These are phyloP conservation scores for Diaporthe longicolla DNA, from an alignment of 2,329 filamentous ascomycete genomes.

Conservation along the genomic window DNA sequence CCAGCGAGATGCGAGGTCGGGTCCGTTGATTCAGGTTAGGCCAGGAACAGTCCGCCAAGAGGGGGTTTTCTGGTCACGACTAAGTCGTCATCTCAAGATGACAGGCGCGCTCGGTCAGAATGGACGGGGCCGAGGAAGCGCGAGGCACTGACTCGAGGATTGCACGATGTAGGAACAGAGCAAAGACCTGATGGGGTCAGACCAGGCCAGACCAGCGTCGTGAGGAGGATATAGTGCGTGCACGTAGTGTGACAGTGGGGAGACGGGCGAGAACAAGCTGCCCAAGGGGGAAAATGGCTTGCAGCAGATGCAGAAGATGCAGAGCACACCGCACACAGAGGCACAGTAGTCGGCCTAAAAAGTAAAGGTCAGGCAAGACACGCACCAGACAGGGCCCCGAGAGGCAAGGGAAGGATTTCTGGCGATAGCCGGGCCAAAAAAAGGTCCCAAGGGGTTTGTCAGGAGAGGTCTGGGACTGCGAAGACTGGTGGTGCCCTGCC, in stretches of 20 bases:
- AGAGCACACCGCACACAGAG: slow-evolving; percentile 4
- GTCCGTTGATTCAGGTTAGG: slow-evolving; percentile 32
- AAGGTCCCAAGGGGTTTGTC: slow-evolving; percentile 24
- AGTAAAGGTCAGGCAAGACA: slow-evolving; percentile 22
- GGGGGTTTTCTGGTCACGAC: slow-evolving; percentile 19
- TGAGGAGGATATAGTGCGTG: slow-evolving; percentile 11
- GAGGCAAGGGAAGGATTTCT: too few relatives aligned
- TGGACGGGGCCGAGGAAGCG: slow-evolving; percentile 16
- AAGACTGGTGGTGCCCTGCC: slow-evolving; percentile 9
- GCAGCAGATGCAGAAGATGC: background rate
- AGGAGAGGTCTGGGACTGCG: slow-evolving; percentile 16
- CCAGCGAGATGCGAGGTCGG: slow-evolving; percentile 35
- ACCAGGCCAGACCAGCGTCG: background rate
- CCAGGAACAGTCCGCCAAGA: slow-evolving; percentile 37
- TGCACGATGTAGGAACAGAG: background rate
- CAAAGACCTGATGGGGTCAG: background rate
- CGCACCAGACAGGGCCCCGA: slow-evolving; percentile 9
- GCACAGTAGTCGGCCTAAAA: background rate
- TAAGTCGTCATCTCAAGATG: slow-evolving; percentile 38
- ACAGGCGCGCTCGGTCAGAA: slow-evolving; percentile 30
- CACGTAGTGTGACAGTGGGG: slow-evolving; percentile 9
- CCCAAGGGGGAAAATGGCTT: background rate
- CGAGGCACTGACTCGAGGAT: slow-evolving; percentile 37
- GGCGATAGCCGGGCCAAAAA: slow-evolving; percentile 1
- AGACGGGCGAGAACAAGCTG: slow-evolving; percentile 12